phyloP scores from a whole-genome alignment of 331 rosid species.

The Quercus tomentella region DNA sequence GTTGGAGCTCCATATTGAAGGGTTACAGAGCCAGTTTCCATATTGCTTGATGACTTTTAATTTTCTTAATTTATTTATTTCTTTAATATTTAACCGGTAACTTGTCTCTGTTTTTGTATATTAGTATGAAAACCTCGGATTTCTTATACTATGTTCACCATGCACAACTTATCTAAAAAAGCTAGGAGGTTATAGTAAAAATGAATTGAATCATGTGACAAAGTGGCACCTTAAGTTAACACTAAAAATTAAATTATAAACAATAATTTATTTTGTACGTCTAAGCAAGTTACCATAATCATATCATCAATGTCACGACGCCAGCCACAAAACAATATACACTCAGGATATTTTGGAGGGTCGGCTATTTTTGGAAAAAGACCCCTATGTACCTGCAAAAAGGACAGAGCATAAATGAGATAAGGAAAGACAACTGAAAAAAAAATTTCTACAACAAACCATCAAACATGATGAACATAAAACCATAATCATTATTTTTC shows the following conservation, averaged over 20 bases:
- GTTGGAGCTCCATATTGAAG: conserved; percentile 6
- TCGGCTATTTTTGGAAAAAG: conserved; percentile 52
- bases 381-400: conserved; percentile 56
- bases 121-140: not conserved
- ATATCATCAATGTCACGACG: conserved; percentile 98
- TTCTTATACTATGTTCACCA: not conserved
- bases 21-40: conserved; percentile 12
- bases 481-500: not conserved
- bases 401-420: conserved; percentile 12
- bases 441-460: not conserved
- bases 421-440: conserved; percentile 2
- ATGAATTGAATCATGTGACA: not conserved
- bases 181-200: not conserved
- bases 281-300: conserved; percentile 71
- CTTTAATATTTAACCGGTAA: not conserved
- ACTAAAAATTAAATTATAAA: not conserved
- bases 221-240: not conserved
- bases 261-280: not conserved
- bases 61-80: not conserved
- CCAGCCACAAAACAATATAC: conserved; percentile 96
- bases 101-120: not conserved
- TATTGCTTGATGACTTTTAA: not conserved
- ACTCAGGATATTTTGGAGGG: conserved; percentile 91
- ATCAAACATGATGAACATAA: not conserved
- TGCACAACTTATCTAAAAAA: not conserved